Evolutionary conservation across 2,329 filamentous ascomycete species (phyloP), one percentile per base, ranked within the genome.

Genomic region (Fusarium sp.): DNA sequence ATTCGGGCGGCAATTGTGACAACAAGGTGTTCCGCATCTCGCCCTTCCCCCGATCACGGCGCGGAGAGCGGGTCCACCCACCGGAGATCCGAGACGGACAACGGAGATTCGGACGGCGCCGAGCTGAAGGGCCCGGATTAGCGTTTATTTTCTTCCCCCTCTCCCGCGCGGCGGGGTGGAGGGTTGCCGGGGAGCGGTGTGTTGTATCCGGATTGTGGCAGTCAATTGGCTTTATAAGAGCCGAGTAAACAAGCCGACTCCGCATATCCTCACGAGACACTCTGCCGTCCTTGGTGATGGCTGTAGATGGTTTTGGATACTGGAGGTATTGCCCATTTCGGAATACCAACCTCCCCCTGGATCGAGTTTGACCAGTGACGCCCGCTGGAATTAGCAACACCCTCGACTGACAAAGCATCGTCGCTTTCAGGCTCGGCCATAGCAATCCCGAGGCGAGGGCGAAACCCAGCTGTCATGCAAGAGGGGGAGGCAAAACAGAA

Each of bases 81-180:
- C 73, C 76, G 76, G 76, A 78, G 73, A 70, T 78, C 76, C 76
- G 76, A 78, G 74, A 71, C 68, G 72, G 69, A 68, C 57, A 67
- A 72, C 76, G 76, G 76, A 78, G 67, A 77, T 78, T 75, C 75
- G 75, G 66, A 58, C 73, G 68, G 75, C 76, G 73, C 76, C 76
- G 76, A 78, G 76, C 76, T 77, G 39, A 64, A 75, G 32, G 50
- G 48, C 20, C 68, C 71, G 73, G 66, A 34, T 50, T 68, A 68
- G 68, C 30, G 45, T 52, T 32, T 9, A 37, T 61, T 32, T 20
- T 18, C 6, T 13, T 5, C 8, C 14, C n/a, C 18, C 18, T n/a
- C 34, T 18, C 13, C 39, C 57, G 43, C 57, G 59, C 59, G 37
- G 41, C 59, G 59, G 48, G 30, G 45, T 57, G 35, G 58, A 32